Evolutionary conservation across 2,329 filamentous ascomycete genomes (phyloP).

Genomic region (Apiospora rasikravindrae): DNA sequence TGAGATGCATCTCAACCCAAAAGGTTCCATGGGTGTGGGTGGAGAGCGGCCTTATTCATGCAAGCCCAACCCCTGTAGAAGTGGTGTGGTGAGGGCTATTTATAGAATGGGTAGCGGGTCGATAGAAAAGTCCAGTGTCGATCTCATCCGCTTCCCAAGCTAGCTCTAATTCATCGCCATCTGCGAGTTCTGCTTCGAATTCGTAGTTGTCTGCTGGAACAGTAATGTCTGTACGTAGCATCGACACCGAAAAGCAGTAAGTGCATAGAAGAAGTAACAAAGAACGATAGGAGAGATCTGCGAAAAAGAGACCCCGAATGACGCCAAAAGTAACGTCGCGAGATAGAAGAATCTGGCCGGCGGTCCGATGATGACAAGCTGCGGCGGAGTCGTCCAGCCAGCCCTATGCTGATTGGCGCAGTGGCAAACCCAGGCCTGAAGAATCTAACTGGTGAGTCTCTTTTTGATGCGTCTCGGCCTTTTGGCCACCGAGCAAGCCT

Average conservation of each 20-base stretch:
- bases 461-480: background rate
- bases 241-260: background rate
- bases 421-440: background rate
- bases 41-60: conserved; percentile 4
- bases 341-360: conserved; percentile 9
- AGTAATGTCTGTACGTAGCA: background rate
- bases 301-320: background rate
- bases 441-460: background rate
- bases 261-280: background rate
- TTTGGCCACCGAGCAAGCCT: conserved; percentile 1
- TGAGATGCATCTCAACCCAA: conserved; percentile 15
- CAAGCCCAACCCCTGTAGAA: conserved; percentile 7
- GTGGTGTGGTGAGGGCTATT: conserved; percentile 11
- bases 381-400: conserved; percentile 1
- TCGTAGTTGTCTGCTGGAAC: background rate
- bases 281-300: background rate
- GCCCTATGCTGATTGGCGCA: conserved; percentile 3
- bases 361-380: conserved; percentile 11
- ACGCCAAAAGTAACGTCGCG: conserved; percentile 10
- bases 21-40: background rate
- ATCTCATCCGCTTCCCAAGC: background rate
- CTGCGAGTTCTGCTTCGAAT: background rate
- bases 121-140: background rate
- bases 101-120: background rate
- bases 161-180: background rate